Evolutionary conservation across 73 alveolate genomes (phyloP).

Genomic region (Strombidium stylifer): DNA sequence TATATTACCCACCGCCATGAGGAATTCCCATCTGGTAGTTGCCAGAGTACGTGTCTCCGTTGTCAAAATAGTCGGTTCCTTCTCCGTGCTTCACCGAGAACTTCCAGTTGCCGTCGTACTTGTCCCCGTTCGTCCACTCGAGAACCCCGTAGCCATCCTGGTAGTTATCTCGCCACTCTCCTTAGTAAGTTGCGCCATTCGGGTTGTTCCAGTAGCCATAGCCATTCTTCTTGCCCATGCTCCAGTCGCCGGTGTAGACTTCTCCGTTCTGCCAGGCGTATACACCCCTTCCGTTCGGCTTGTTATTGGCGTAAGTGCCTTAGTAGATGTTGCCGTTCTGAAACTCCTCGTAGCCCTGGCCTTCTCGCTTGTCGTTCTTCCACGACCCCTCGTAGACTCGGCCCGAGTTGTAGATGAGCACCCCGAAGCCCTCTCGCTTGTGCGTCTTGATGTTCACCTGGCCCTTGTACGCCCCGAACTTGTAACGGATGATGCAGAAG

Average conservation of each 20-base stretch:
- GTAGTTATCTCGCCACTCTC: conserved; percentile 22
- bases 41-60: conserved; percentile 61
- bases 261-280: not conserved
- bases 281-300: not conserved
- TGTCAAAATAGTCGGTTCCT: conserved; percentile 51
- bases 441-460: no score
- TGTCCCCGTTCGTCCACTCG: not conserved
- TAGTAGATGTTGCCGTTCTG: not conserved
- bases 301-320: conserved; percentile 6
- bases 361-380: conserved; percentile 1
- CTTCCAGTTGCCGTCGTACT: conserved; percentile 33
- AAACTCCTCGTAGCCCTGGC: conserved; percentile 32
- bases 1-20: conserved; percentile 40
- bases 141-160: conserved; percentile 28
- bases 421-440: conserved; percentile 36
- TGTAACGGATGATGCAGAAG: no score
- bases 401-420: conserved; percentile 43
- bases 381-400: conserved; percentile 5
- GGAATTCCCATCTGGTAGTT: conserved; percentile 55
- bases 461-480: no score
- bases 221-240: conserved; percentile 25
- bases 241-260: conserved; percentile 43
- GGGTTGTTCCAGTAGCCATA: conserved; percentile 31
- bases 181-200: not conserved
- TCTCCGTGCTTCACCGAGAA: conserved; percentile 51